Base-by-base conservation (phyloP, 352 stramenopile species). In the Globisporangium irregulare region DNA sequence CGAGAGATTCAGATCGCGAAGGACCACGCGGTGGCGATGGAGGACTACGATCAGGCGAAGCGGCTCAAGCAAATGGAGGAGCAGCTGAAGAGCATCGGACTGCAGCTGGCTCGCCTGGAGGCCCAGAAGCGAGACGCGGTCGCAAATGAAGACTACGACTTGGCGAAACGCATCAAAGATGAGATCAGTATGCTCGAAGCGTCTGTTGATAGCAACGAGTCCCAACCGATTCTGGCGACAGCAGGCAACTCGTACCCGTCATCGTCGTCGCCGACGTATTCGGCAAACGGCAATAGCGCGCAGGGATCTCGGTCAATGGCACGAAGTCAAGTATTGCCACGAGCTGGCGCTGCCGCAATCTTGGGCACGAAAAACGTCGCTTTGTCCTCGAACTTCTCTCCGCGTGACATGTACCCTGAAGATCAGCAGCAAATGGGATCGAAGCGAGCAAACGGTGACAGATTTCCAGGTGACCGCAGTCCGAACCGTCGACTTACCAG, bases 31-130 rank as follows among this genome's bases (percentile, higher is more conserved):
- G 83, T 96, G 20, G 86, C 88, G 1, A 81, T 82, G 29, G 94
- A 98, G 66, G 92, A 98, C 75, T 98, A 97, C 69, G 90, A 97
- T 62, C 85, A 93, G 66, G 87, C 87, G 14, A 95, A 95, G 58
- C 71, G 81, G 27, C 76, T 95, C 9, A 95, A 95, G 71, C 74
- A 81, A 34, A 85, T 90, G 77, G 87, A 95, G 59, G 93, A 97
- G 63, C 80, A 96, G 60, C 77, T 98, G 53, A 98, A 98, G 72
- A 94, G 79, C 51, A 76, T 96, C 57, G 93, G 94, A 1, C 69
- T 94, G 36, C 82, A 97, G 69, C 77, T 98, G 48, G 87, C 92
- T 12, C 76, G 89, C 10, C 77, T 98, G 0, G 90, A 98, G 54
- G 73, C 81, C 4, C 86, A 92, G 53, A 98, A 98, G 69, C 78